Percentiles rank a stretch among this genome's conserved stretches.
These are phyloP conservation scores for Talaromyces sp. DNA, from an alignment of 2,329 filamentous ascomycete genomes.

Conservation along the genomic window DNA sequence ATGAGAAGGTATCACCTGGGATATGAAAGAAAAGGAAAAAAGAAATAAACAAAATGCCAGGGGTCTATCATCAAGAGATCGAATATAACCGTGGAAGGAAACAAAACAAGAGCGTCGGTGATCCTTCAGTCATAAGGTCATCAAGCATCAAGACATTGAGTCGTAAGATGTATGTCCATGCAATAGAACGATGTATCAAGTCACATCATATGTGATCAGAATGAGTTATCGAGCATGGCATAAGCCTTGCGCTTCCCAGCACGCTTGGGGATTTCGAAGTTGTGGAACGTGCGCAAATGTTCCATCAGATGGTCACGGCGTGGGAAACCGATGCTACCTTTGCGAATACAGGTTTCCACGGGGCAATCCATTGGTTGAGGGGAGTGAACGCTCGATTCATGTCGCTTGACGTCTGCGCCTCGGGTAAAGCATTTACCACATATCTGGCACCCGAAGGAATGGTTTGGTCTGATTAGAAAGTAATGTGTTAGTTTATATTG, in stretches of 20 bases:
- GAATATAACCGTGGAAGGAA: neutral
- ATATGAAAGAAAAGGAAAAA: neutral
- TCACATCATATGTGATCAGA: neutral
- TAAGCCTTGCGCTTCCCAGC: neutral
- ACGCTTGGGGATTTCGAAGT: conserved; percentile 45
- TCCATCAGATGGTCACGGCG: conserved; percentile 57
- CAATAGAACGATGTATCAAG: neutral
- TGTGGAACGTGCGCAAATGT: conserved; percentile 56
- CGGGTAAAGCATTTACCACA: conserved; percentile 44
- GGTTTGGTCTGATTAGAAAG: conserved; percentile 23
- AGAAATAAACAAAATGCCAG: neutral
- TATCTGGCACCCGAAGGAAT: conserved; percentile 33
- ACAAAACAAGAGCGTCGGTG: neutral
- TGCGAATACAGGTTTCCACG: conserved; percentile 43
- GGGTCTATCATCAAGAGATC: neutral
- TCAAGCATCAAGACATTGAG: conserved; percentile 9
- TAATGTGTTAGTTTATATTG: neutral
- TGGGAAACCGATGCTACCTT: conserved; percentile 51
- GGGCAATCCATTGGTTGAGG: conserved; percentile 46
- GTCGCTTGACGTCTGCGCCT: conserved; percentile 50
- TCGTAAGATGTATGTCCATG: conserved; percentile 2
- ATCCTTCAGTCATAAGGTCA: neutral
- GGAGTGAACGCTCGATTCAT: conserved; percentile 47
- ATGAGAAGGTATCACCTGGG: neutral
- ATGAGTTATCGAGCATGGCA: neutral